These are phyloP conservation scores for Tetrastigma voinierianum DNA, from an alignment of 164 flowering plant genomes.

Conservation along the genomic window DNA sequence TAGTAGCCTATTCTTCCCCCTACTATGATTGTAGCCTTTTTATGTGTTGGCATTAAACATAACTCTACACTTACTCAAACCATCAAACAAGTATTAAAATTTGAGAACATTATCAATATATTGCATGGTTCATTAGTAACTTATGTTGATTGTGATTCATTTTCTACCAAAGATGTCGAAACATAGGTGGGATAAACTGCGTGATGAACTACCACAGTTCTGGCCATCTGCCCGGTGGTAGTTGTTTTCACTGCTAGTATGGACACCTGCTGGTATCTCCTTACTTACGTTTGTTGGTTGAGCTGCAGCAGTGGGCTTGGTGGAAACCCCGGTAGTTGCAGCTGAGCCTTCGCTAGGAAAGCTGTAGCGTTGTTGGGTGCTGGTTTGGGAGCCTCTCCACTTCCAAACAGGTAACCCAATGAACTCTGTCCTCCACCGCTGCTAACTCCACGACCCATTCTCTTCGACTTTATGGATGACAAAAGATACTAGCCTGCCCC, in stretches of 20 bases:
- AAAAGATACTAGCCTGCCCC: slow-evolving; percentile 4
- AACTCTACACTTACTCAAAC: no score
- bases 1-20: no score
- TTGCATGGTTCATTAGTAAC: no score
- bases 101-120: no score
- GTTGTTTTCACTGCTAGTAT: slow-evolving; percentile 39
- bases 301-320: slow-evolving; percentile 34
- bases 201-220: slow-evolving; percentile 60
- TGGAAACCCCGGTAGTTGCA: slow-evolving; percentile 25
- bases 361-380: no score
- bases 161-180: no score
- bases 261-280: slow-evolving; percentile 49
- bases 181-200: no score
- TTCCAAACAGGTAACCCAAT: slow-evolving; percentile 69
- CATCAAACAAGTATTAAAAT: no score
- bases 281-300: slow-evolving; percentile 33
- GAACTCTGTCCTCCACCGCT: slow-evolving; percentile 88
- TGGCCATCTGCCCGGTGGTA: slow-evolving; percentile 56
- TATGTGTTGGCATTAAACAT: no score
- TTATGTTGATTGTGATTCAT: no score
- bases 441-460: slow-evolving; percentile 83
- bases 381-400: slow-evolving; percentile 66
- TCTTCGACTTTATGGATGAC: slow-evolving; percentile 5
- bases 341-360: slow-evolving; percentile 16
- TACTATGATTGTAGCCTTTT: no score